Evolutionary conservation across 108 stramenopile genomes (phyloP).

Genomic region (Nannochloropsis salina): DNA sequence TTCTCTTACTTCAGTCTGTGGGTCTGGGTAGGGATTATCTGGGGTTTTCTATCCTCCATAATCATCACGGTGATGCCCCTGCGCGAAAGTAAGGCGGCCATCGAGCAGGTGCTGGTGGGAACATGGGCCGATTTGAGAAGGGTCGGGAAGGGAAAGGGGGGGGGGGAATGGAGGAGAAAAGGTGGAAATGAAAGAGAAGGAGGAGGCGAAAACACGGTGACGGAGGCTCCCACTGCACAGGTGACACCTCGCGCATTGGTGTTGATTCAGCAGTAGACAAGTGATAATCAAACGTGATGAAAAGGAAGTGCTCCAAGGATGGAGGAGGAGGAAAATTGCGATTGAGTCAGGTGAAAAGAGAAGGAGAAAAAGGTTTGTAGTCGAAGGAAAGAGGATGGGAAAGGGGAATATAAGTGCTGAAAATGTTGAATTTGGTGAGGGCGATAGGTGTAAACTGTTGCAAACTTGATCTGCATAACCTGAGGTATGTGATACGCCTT

Average conservation of each 20-base stretch:
- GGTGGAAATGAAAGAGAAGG: not conserved
- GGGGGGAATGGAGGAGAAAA: not conserved
- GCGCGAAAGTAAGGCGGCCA: slow-evolving; percentile 63
- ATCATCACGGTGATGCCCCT: slow-evolving; percentile 69
- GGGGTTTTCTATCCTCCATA: slow-evolving; percentile 75
- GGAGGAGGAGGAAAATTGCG: not conserved
- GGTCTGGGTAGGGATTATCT: slow-evolving; percentile 73
- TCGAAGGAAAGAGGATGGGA: no score
- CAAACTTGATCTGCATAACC: no score
- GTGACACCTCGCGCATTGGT: not conserved
- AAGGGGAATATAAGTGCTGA: no score
- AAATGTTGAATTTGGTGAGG: no score
- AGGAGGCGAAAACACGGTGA: no score
- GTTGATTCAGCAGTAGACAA: not conserved
- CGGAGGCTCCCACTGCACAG: not conserved
- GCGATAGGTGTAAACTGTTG: no score
- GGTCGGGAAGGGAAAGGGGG: no score
- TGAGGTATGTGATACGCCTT: no score
- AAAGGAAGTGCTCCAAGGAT: not conserved
- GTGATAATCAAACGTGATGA: no score
- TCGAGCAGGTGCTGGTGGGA: slow-evolving; percentile 40
- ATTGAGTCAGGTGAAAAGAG: not conserved
- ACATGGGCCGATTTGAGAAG: slow-evolving; percentile 21
- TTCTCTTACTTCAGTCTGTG: slow-evolving; percentile 77
- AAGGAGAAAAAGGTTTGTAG: not conserved